Base-by-base conservation (phyloP, 345 rosid genomes). In the Sisymbrium irio region DNA sequence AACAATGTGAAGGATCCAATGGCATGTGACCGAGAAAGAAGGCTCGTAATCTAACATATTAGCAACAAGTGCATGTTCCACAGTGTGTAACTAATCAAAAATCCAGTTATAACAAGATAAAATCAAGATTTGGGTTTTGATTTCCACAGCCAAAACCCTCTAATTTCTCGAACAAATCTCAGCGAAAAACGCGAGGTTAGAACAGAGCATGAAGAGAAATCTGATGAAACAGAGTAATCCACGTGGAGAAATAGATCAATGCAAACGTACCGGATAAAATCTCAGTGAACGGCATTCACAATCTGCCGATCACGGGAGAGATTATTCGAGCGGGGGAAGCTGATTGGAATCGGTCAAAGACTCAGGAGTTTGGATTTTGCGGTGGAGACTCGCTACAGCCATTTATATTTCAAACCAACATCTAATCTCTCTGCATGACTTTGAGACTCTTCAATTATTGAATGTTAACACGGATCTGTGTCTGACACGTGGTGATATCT, bases 211-310 rank as follows among this genome's bases (percentile, higher is more conserved):
- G 30, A 20, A 54, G n/a, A n/a, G 20, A 37, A 55, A 42, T 42
- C 65, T 2, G 62, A 51, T 5, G 68, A 39, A 65, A 19, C 74
- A 76, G 70, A 69, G 70, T 15, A 42, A 30, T 28, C 13, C 25
- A 58, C 41, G 58, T 22, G 51, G 36, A 6, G 42, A 49, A 58
- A 65, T 0, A 19, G 39, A 75, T 17, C 3, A 76, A 69, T 69
- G 71, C 41, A 1, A 33, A 69, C 71, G 71, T 63, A 76, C 79
- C 71, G 53, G 65, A 69, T 17, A 42, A 54, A 12, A 18, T 36
- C 60, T 55, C 45, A 58, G 71, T 63, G 79, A 69, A 63, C 75
- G 61, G 79, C 79, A 62, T 69, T 70, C 79, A 76, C 42, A 55
- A 49, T 12, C 10, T 7, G 72, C 73, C 72, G 73, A 33, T 58